phyloP scores from a whole-genome alignment of 768 basidiomycete genomes.

The Phallus indusiatus region DNA sequence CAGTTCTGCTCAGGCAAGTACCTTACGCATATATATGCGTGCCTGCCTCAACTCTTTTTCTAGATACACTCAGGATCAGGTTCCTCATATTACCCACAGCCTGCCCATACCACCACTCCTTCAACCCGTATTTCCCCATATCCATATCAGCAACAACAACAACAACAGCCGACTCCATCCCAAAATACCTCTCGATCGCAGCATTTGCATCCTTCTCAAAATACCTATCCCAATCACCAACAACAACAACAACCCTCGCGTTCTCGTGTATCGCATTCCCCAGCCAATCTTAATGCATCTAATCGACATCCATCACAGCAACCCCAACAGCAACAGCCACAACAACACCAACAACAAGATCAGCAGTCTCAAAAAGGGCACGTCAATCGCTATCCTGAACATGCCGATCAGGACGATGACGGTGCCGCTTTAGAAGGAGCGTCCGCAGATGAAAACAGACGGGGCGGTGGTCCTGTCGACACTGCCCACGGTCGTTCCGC shows the following conservation, averaged over 20 bases:
- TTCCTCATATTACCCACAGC: not conserved
- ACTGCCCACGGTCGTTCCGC: not conserved
- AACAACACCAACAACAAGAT: not conserved
- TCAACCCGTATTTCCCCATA: not conserved
- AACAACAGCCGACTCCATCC: not conserved
- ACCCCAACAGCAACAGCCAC: not conserved
- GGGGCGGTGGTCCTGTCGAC: not conserved
- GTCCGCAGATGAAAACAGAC: not conserved
- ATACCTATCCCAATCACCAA: not conserved
- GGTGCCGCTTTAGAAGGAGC: not conserved
- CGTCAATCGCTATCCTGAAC: not conserved
- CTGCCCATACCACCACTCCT: not conserved
- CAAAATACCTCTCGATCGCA: not conserved
- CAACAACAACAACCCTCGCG: not conserved
- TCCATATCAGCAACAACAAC: not conserved
- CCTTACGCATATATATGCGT: not conserved
- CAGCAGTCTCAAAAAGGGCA: not conserved
- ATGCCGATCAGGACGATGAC: not conserved
- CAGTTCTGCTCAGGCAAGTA: not conserved
- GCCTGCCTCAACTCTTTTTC: not conserved
- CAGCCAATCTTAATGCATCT: not conserved
- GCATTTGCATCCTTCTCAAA: not conserved
- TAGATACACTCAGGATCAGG: not conserved
- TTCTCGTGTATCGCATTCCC: not conserved
- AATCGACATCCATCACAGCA: not conserved